Base-by-base conservation (phyloP, 495 filamentous ascomycete genomes). In the Acidomyces sp. region DNA sequence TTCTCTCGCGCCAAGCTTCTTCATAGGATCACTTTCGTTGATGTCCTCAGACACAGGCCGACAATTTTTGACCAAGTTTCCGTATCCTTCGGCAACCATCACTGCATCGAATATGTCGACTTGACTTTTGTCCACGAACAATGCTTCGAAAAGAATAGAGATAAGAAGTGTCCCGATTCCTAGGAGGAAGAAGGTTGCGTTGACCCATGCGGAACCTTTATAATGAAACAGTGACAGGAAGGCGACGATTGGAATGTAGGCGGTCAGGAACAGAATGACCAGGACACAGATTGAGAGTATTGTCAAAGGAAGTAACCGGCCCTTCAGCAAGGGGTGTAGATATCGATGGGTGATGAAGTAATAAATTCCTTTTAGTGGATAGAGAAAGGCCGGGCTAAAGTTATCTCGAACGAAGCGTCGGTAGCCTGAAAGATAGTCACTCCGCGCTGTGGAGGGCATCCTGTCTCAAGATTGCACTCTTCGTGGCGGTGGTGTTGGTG, bases 81-180 rank as follows among this genome's bases (percentile, higher is more conserved):
- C 65, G 31, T 69, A 65, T 9, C 73, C 74, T 49, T 78, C 67
- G 24, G 72, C 65, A 18, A 78, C 65, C 24, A 79, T 54, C 1
- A 78, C 70, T 2, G 76, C 67, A 45, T 80, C 76, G 41, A 80
- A 80, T 32, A 78, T 69, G 55, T 80, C 76, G 19, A 80, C 74
- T 37, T 77, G 65, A 1, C 76, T 77, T 49, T 79, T 71, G 46
- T 80, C 76, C 16, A 78, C 75, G 34, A 81, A 71, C 46, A 81
- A 76, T 1, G 72, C 73, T 55, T 81, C 77, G 45, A 80, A 81
- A 5, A 81, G 63, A 1, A 69, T 54, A 0, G 74, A 68, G 6
- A 73, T 66, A 18, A 80, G 70, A 0, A 70, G 72, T 0, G 70
- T 65, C 12, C 72, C 76, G 62, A 80, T 75, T 10, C 72, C 76